Conservation (phyloP, 495 filamentous ascomycete species). For the Aspergillus carlsbadensis region DNA sequence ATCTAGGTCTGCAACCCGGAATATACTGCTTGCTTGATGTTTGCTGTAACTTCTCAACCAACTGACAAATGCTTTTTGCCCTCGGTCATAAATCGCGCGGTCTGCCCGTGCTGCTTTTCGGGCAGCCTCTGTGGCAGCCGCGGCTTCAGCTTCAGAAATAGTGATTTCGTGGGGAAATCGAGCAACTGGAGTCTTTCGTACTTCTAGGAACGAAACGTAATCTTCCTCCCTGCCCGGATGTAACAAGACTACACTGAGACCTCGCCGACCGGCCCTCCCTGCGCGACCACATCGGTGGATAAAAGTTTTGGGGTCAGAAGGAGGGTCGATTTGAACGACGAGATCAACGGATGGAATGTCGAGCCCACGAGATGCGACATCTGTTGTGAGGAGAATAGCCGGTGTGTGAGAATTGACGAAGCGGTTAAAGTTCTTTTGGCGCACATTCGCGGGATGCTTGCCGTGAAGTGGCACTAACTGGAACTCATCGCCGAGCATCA, state of each 20-base stretch:
- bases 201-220: slow-evolving; percentile 81
- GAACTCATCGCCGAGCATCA: slow-evolving; percentile 58
- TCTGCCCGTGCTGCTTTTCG: slow-evolving; percentile 64
- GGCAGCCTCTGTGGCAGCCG: slow-evolving; percentile 50
- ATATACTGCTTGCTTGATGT: slow-evolving; percentile 87
- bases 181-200: slow-evolving; percentile 84
- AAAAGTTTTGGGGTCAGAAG: slow-evolving; percentile 90
- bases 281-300: slow-evolving; percentile 93
- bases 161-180: slow-evolving; percentile 53
- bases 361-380: slow-evolving; percentile 81
- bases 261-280: slow-evolving; percentile 82
- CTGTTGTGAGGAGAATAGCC: slow-evolving; percentile 81
- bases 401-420: slow-evolving; percentile 69
- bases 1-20: slow-evolving; percentile 76
- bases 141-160: slow-evolving; percentile 57
- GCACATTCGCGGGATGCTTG: slow-evolving; percentile 76
- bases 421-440: slow-evolving; percentile 75
- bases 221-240: slow-evolving; percentile 82
- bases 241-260: slow-evolving; percentile 81
- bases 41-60: slow-evolving; percentile 91
- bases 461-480: slow-evolving; percentile 81
- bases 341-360: slow-evolving; percentile 95
- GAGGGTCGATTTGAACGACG: slow-evolving; percentile 89
- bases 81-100: slow-evolving; percentile 83
- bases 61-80: slow-evolving; percentile 85